Percentiles rank a stretch among this genome's conserved stretches.
These are phyloP conservation scores for Sphagnum fallax DNA, from an alignment of 228 moss, liverwort and hornwort species.

Conservation along the genomic window DNA sequence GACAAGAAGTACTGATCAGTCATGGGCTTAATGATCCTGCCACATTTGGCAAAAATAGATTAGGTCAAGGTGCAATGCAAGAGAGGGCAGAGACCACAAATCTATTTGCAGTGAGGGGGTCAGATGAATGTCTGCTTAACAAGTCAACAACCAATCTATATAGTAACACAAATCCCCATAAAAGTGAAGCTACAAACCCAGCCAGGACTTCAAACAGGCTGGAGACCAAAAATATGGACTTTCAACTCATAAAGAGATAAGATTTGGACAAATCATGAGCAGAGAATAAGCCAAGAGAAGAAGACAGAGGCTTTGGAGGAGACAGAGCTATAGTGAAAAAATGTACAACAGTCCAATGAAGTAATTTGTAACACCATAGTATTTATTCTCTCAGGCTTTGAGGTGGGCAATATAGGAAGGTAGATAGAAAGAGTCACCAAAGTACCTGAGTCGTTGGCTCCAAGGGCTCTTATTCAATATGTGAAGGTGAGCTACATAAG, in stretches of 20 bases:
- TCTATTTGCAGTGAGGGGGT: not conserved
- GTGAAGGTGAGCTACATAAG: slow-evolving; percentile 49
- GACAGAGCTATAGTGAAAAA: not conserved
- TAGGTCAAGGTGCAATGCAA: not conserved
- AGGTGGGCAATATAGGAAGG: not conserved
- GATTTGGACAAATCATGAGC: too few species aligned
- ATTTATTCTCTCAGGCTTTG: not conserved
- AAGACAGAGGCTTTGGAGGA: too few species aligned
- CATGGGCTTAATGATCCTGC: slow-evolving; percentile 69
- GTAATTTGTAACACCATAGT: not conserved
- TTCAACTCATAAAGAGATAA: not conserved
- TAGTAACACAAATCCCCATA: not conserved
- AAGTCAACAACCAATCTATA: not conserved
- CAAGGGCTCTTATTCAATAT: slow-evolving; percentile 81
- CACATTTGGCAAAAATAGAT: not conserved
- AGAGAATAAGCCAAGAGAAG: too few species aligned
- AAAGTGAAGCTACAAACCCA: not conserved
- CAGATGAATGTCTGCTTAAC: not conserved
- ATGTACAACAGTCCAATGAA: not conserved
- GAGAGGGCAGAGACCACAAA: not conserved
- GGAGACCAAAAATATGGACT: not conserved
- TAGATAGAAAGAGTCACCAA: not conserved
- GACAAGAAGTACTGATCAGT: slow-evolving; percentile 39
- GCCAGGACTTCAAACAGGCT: not conserved
- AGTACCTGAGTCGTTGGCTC: slow-evolving; percentile 79